A percentile compares a stretch with the other conserved stretches of the same genome.
phyloP scores from a whole-genome alignment of 371 early-diverging fungal genomes.

The Amoeboaphelidium protococcarum region DNA sequence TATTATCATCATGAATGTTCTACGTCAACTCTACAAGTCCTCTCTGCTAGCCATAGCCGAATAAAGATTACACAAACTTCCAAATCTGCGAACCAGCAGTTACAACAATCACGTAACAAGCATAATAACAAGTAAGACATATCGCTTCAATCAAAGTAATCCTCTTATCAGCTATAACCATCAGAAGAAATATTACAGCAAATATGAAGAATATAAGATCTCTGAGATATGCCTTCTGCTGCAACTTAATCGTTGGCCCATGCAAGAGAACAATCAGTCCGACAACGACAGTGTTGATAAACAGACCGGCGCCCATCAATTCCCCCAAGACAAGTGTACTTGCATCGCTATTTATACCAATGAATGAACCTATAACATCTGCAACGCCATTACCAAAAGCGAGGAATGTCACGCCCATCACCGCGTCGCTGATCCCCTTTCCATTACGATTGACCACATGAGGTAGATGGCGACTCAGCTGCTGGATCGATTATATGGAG shows the following conservation, averaged over 20 bases:
- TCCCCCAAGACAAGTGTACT: constrained; percentile 53
- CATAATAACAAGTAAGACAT: constrained; percentile 21
- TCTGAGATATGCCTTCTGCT: constrained; percentile 28
- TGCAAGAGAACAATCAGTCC: constrained; percentile 50
- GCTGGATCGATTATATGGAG: too few species aligned
- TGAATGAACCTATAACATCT: constrained; percentile 51
- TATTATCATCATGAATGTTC: too few species aligned
- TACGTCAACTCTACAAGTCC: too few species aligned
- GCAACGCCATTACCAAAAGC: constrained; percentile 69
- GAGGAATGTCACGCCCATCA: constrained; percentile 56
- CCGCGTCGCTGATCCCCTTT: constrained; percentile 11
- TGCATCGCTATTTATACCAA: constrained; percentile 36
- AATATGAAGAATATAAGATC: constrained; percentile 39
- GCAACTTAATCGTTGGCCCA: constrained; percentile 31
- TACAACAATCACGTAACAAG: constrained; percentile 25
- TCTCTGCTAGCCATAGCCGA: too few species aligned
- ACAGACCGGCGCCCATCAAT: constrained; percentile 46
- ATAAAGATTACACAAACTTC: too few species aligned
- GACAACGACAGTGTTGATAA: constrained; percentile 40
- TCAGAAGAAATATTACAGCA: constrained; percentile 24
- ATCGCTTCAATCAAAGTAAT: constrained; percentile 30
- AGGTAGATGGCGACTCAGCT: too few species aligned
- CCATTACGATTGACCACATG: too few species aligned
- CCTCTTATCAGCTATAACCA: constrained; percentile 25
- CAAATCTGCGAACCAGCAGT: too few species aligned